Evolutionary conservation across 2,329 filamentous ascomycete genomes (phyloP).

Genomic region (Fusarium annulatum): DNA sequence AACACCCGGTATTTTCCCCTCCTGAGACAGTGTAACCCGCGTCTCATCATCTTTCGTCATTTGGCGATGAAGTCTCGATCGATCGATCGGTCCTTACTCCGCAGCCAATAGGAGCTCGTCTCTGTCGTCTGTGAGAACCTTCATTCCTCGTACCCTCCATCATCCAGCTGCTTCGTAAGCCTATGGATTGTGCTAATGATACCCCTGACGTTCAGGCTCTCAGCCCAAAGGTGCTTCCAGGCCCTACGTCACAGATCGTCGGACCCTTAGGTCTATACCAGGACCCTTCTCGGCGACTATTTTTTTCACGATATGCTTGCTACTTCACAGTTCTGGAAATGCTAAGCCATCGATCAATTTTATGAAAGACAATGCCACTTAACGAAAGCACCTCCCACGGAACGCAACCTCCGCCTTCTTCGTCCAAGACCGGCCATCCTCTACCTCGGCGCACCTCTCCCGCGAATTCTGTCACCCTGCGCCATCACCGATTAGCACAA

Average conservation of each 20-base stretch:
- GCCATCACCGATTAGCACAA: conserved; percentile 58
- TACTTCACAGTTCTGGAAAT: conserved; percentile 13
- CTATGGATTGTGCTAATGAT: conserved; percentile 21
- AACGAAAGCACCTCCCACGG: conserved; percentile 37
- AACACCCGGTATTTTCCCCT: conserved; percentile 15
- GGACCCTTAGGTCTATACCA: conserved; percentile 25
- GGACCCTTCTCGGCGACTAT: conserved; percentile 9
- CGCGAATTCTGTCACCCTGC: conserved; percentile 60
- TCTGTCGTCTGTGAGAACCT: conserved; percentile 2
- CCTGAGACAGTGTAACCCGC: conserved; percentile 15
- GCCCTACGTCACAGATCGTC: conserved; percentile 37
- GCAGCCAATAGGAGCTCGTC: conserved; percentile 41
- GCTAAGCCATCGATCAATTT: conserved; percentile 16
- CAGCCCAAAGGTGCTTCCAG: conserved; percentile 25
- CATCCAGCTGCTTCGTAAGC: neutral
- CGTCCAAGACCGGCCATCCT: conserved; percentile 51
- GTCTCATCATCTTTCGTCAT: conserved; percentile 40
- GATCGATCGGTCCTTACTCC: conserved; percentile 47
- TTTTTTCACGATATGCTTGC: conserved; percentile 7
- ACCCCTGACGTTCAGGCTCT: conserved; percentile 11
- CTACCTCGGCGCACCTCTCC: conserved; percentile 58
- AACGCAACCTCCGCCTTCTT: conserved; percentile 40
- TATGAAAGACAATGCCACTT: conserved; percentile 46
- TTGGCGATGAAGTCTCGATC: conserved; percentile 45
- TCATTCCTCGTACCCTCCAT: conserved; percentile 14